These are phyloP conservation scores for Pholiota conissans DNA, from an alignment of 768 basidiomycete genomes.

Conservation along the genomic window DNA sequence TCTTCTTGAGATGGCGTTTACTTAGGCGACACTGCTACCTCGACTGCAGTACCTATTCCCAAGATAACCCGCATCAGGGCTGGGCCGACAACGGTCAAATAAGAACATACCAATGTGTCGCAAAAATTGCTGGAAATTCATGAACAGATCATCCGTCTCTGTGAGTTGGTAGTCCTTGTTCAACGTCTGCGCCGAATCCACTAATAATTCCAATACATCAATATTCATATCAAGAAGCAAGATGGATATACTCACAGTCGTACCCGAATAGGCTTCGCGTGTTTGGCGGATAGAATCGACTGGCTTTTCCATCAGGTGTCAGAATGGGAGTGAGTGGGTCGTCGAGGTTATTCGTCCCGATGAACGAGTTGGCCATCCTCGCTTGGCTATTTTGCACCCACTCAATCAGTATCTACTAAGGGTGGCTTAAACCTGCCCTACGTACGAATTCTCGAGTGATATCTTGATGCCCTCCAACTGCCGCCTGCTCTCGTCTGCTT, in stretches of 20 bases:
- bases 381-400: constrained; percentile 40
- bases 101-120: constrained; percentile 53
- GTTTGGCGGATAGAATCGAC: constrained; percentile 49
- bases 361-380: constrained; percentile 44
- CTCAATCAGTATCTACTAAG: too few species aligned
- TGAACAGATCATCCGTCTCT: constrained; percentile 38
- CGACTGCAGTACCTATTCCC: not conserved
- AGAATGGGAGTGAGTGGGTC: constrained; percentile 48
- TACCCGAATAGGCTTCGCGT: constrained; percentile 52
- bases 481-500: constrained; percentile 41
- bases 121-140: constrained; percentile 57
- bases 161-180: constrained; percentile 50
- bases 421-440: too few species aligned
- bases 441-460: constrained; percentile 56
- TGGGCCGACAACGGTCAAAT: not conserved
- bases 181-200: constrained; percentile 38
- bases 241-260: constrained; percentile 41
- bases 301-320: constrained; percentile 46
- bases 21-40: constrained; percentile 3
- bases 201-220: constrained; percentile 24
- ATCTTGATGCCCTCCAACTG: constrained; percentile 43
- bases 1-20: not conserved
- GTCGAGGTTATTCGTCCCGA: constrained; percentile 39
- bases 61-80: too few species aligned
- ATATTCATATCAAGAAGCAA: not conserved